Evolutionary conservation across 352 stramenopile species (phyloP).

Genomic region (Pythium rhizo-oryzae): DNA sequence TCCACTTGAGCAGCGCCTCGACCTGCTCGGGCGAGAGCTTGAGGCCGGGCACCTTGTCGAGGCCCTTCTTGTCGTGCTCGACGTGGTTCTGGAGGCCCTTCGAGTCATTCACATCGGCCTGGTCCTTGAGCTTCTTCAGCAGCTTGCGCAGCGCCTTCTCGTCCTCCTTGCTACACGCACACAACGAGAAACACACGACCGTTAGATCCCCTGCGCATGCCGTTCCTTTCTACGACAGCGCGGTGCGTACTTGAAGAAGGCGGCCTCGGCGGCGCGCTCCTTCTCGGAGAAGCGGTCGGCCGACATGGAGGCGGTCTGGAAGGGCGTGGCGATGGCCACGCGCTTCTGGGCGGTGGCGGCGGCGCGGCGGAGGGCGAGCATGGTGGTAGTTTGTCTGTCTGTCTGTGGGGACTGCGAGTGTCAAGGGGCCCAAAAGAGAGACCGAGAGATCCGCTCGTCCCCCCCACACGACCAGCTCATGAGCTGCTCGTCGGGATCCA

Average conservation of each 20-base stretch:
- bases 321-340: conserved; percentile 41
- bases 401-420: not conserved
- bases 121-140: conserved; percentile 86
- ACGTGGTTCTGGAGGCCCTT: conserved; percentile 71
- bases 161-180: conserved; percentile 73
- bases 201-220: too few species aligned
- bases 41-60: conserved; percentile 66
- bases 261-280: conserved; percentile 73
- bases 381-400: conserved; percentile 21
- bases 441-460: too few species aligned
- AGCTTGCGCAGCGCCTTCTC: conserved; percentile 87
- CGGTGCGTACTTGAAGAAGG: conserved; percentile 93
- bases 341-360: conserved; percentile 49
- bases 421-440: not conserved
- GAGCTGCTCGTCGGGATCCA: conserved; percentile 4
- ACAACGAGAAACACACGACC: too few species aligned
- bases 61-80: conserved; percentile 73
- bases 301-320: conserved; percentile 51
- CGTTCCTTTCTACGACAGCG: too few species aligned
- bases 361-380: conserved; percentile 73
- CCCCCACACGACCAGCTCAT: too few species aligned
- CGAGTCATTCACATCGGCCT: conserved; percentile 69
- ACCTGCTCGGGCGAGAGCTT: conserved; percentile 70
- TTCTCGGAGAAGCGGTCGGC: conserved; percentile 56
- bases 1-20: conserved; percentile 87